phyloP scores from a whole-genome alignment of 495 filamentous ascomycete species.

The Barbatosphaeria neglecta region DNA sequence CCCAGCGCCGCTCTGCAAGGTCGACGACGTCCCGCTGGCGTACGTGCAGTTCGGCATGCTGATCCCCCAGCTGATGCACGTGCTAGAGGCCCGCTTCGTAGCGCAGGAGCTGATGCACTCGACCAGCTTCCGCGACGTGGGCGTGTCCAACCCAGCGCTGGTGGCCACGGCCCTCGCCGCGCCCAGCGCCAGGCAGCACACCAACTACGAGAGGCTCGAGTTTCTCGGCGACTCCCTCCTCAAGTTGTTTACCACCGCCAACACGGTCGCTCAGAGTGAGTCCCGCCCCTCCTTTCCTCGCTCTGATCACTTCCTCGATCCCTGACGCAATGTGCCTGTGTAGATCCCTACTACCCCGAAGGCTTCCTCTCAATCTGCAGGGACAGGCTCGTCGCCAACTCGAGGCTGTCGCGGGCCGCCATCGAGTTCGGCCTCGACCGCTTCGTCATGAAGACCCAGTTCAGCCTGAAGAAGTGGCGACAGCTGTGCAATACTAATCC shows the following conservation, averaged over 20 bases:
- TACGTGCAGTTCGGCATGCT: slow-evolving; percentile 58
- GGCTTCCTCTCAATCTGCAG: slow-evolving; percentile 60
- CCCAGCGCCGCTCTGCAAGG: slow-evolving; percentile 19
- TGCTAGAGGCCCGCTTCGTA: slow-evolving; percentile 52
- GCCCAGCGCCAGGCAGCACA: slow-evolving; percentile 44
- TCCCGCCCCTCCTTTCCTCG: background rate
- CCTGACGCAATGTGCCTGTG: background rate
- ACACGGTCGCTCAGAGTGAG: slow-evolving; percentile 49
- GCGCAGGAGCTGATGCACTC: slow-evolving; percentile 47
- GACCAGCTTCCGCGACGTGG: slow-evolving; percentile 44
- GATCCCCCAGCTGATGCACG: slow-evolving; percentile 62
- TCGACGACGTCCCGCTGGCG: slow-evolving; percentile 45
- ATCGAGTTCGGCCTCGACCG: slow-evolving; percentile 50
- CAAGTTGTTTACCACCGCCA: slow-evolving; percentile 61
- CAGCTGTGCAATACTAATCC: slow-evolving; percentile 50
- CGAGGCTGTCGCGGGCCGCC: slow-evolving; percentile 52
- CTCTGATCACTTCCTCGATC: background rate
- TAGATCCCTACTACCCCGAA: slow-evolving; percentile 62
- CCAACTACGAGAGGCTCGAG: slow-evolving; percentile 78
- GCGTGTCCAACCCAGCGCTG: slow-evolving; percentile 42
- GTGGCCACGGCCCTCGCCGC: slow-evolving; percentile 65
- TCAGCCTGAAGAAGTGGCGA: slow-evolving; percentile 61
- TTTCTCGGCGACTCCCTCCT: slow-evolving; percentile 81
- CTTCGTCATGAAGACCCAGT: slow-evolving; percentile 60
- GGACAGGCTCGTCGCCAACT: slow-evolving; percentile 62